phyloP scores from a whole-genome alignment of 768 basidiomycete genomes.

The Lactarius sp. region DNA sequence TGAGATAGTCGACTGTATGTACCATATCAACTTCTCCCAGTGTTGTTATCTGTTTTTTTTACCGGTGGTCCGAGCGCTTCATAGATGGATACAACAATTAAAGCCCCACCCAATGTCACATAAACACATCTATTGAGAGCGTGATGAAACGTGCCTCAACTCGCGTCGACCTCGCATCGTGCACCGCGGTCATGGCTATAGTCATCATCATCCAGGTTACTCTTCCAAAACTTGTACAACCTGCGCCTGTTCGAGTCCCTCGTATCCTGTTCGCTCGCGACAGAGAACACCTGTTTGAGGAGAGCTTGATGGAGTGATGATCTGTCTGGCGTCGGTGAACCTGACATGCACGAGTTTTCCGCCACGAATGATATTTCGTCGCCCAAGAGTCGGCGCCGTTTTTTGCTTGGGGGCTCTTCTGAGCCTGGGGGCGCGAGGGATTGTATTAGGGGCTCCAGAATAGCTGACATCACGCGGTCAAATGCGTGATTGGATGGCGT shows the following conservation, averaged over 20 bases:
- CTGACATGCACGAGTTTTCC: constrained; percentile 49
- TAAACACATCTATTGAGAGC: background rate
- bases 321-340: constrained; percentile 35
- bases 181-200: constrained; percentile 32
- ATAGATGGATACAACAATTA: background rate
- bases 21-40: background rate
- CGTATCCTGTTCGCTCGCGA: constrained; percentile 70
- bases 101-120: background rate
- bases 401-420: constrained; percentile 38
- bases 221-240: constrained; percentile 80
- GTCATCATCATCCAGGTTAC: constrained; percentile 43
- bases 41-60: background rate
- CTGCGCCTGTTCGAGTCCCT: constrained; percentile 75
- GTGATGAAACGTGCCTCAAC: constrained; percentile 6
- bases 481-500: constrained; percentile 62
- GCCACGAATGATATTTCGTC: constrained; percentile 43
- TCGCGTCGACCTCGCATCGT: constrained; percentile 5
- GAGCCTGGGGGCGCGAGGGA: constrained; percentile 40
- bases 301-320: constrained; percentile 48
- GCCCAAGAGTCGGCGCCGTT: constrained; percentile 43
- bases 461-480: constrained; percentile 61
- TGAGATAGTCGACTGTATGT: too few relatives aligned
- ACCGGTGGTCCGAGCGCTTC: background rate
- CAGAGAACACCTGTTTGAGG: constrained; percentile 60
- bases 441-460: constrained; percentile 65